These are phyloP conservation scores for Pyrus pyrifolia DNA, from an alignment of 306 rosid species.

Conservation along the genomic window DNA sequence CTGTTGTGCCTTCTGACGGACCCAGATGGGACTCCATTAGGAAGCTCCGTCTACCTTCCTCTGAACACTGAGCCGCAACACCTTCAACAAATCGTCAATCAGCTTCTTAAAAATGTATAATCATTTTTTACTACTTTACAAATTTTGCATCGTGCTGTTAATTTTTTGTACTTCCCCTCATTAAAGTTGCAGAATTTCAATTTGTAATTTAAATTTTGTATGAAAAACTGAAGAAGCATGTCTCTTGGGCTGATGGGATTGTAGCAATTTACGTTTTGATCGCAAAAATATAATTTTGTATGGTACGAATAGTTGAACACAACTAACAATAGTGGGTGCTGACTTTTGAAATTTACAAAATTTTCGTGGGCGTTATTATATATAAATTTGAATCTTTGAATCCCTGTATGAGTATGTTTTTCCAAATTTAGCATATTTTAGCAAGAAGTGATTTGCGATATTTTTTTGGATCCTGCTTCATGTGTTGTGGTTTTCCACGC, in stretches of 20 bases:
- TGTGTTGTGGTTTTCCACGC: background rate
- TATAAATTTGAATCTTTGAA: no score
- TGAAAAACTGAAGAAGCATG: background rate
- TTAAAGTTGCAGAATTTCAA: background rate
- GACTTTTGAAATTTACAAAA: no score
- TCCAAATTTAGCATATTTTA: no score
- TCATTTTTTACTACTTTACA: background rate
- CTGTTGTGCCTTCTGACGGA: constrained; percentile 65
- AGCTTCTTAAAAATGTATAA: constrained; percentile 57
- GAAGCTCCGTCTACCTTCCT: constrained; percentile 60
- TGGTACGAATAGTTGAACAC: no score
- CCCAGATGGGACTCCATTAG: constrained; percentile 64
- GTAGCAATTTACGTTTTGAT: background rate
- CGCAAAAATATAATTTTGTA: no score
- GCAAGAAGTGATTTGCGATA: background rate
- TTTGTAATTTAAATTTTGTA: background rate
- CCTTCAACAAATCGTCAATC: constrained; percentile 72
- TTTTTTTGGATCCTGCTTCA: background rate
- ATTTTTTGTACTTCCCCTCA: background rate
- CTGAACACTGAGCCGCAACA: constrained; percentile 64
- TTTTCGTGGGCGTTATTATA: no score
- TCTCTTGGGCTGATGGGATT: background rate
- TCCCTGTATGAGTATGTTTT: background rate
- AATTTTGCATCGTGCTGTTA: background rate
- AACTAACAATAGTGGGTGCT: no score